These are phyloP conservation scores for Ramaria sp. DNA, from an alignment of 768 basidiomycete genomes.

Conservation along the genomic window DNA sequence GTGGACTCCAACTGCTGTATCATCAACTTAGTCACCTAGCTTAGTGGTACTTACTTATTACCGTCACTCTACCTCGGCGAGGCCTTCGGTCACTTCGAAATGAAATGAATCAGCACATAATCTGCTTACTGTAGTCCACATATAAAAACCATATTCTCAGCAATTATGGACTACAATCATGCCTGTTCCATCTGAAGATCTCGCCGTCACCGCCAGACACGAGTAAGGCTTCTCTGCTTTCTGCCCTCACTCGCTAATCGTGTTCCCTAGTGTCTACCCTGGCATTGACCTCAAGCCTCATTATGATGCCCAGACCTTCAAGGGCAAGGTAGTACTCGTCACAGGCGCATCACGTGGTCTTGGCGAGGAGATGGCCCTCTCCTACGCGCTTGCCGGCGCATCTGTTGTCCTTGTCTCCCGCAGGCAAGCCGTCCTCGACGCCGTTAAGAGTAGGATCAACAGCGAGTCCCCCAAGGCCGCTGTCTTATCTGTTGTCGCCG, in stretches of 20 bases:
- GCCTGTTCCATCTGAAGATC: not conserved
- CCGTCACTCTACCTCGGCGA: too few relatives aligned
- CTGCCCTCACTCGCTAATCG: constrained; percentile 8
- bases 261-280: constrained; percentile 19
- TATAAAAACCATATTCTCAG: too few relatives aligned
- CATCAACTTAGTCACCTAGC: too few relatives aligned
- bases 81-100: too few relatives aligned
- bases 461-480: constrained; percentile 1
- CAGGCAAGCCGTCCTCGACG: constrained; percentile 11
- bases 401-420: constrained; percentile 18
- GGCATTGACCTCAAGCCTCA: constrained; percentile 17
- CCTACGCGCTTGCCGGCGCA: constrained; percentile 20
- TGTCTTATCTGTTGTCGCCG: constrained; percentile 16
- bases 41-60: too few relatives aligned
- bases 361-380: constrained; percentile 17
- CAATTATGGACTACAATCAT: not conserved
- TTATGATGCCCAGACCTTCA: constrained; percentile 11
- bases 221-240: not conserved
- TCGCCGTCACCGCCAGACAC: not conserved
- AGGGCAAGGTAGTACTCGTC: constrained; percentile 20
- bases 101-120: too few relatives aligned
- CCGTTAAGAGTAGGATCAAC: constrained; percentile 15
- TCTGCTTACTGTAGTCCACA: too few relatives aligned
- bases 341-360: constrained; percentile 21
- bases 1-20: too few relatives aligned